phyloP scores from a whole-genome alignment of 306 rosid genomes.

The Inga leiocalycina region DNA sequence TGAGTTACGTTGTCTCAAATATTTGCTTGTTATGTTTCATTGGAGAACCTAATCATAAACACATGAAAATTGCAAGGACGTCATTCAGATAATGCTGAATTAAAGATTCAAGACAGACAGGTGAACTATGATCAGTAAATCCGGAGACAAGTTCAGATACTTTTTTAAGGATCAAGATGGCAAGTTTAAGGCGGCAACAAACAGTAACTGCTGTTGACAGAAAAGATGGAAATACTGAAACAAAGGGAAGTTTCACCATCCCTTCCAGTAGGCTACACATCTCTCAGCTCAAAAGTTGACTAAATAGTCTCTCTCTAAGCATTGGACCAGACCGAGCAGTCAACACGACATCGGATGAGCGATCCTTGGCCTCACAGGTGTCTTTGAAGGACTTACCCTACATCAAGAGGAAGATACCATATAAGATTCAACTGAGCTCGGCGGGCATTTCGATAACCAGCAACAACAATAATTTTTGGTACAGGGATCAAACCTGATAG shows the following conservation, averaged over 20 bases:
- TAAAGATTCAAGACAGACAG: background rate
- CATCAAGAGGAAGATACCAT: conserved; percentile 32
- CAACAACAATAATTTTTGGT: background rate
- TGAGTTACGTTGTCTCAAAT: background rate
- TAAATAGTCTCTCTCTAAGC: conserved; percentile 37
- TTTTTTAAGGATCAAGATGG: conserved; percentile 45
- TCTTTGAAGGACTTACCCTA: conserved; percentile 99
- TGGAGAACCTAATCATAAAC: background rate
- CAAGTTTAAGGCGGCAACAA: conserved; percentile 54
- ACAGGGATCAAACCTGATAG: conserved; percentile 63
- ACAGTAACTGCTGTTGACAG: conserved; percentile 45
- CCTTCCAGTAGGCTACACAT: conserved; percentile 33
- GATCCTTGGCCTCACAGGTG: conserved; percentile 89
- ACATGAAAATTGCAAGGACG: background rate
- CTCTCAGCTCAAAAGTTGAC: conserved; percentile 49
- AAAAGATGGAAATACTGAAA: conserved; percentile 58
- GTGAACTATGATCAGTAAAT: background rate
- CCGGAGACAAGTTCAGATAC: conserved; percentile 32
- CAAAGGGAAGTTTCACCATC: conserved; percentile 64
- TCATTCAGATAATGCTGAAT: background rate
- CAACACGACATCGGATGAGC: conserved; percentile 55
- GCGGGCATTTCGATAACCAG: conserved; percentile 9
- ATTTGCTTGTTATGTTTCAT: background rate
- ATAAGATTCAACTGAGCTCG: background rate
- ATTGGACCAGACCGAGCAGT: conserved; percentile 24